These are phyloP conservation scores for Pseudotulostoma volvatum DNA, from an alignment of 495 filamentous ascomycete species.

Conservation along the genomic window DNA sequence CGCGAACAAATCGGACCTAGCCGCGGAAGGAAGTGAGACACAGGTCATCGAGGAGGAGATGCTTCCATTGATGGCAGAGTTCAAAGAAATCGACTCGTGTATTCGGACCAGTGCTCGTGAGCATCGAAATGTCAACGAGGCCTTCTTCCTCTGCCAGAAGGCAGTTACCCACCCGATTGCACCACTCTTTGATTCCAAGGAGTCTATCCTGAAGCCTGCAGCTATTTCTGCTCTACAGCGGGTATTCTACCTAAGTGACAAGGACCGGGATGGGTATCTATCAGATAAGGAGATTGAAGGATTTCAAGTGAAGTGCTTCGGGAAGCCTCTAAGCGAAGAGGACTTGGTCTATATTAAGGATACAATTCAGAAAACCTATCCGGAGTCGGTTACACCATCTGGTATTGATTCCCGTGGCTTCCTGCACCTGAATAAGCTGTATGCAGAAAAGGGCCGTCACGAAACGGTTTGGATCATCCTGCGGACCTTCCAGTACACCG, in stretches of 20 bases:
- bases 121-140: conserved; percentile 89
- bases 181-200: conserved; percentile 90
- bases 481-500: conserved; percentile 91
- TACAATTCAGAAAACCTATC: conserved; percentile 51
- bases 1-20: conserved; percentile 88
- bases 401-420: conserved; percentile 75
- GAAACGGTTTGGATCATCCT: conserved; percentile 96
- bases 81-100: conserved; percentile 96
- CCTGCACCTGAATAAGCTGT: conserved; percentile 79
- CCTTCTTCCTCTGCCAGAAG: conserved; percentile 94
- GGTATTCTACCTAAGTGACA: conserved; percentile 90
- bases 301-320: conserved; percentile 83
- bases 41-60: conserved; percentile 92
- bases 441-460: conserved; percentile 93
- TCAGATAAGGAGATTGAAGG: conserved; percentile 80
- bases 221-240: conserved; percentile 71
- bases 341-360: conserved; percentile 82
- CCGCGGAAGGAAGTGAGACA: conserved; percentile 47
- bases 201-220: conserved; percentile 71
- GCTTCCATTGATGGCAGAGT: conserved; percentile 95
- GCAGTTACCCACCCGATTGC: conserved; percentile 97
- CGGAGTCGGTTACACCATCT: conserved; percentile 44
- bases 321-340: conserved; percentile 57
- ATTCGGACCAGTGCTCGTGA: conserved; percentile 90
- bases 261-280: conserved; percentile 87